These are phyloP conservation scores for Dunaliella sp. DNA, from an alignment of 139 green algal genomes.

Conservation along the genomic window DNA sequence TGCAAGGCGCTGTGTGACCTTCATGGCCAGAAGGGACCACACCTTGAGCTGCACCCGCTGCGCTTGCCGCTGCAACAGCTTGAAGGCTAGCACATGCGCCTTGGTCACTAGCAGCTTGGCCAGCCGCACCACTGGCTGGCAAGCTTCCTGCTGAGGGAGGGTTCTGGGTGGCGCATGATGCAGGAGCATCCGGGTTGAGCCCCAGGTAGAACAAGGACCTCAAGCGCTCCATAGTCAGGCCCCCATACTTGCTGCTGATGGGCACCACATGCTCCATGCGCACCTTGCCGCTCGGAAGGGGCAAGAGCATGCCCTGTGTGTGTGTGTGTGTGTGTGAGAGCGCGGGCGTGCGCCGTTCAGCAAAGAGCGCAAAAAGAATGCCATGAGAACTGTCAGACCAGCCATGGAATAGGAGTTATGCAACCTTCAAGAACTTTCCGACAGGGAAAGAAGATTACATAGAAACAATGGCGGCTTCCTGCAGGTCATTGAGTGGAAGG, in stretches of 20 bases:
- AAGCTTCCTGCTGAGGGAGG: neutral
- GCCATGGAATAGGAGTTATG: too few relatives aligned
- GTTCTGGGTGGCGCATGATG: neutral
- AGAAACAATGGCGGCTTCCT: too few relatives aligned
- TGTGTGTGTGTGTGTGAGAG: neutral
- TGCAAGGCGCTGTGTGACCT: too few relatives aligned
- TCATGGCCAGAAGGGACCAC: neutral
- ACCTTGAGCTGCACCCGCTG: neutral
- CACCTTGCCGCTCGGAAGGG: neutral
- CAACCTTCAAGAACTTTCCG: too few relatives aligned
- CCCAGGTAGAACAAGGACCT: conserved; percentile 21
- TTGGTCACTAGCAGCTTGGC: neutral
- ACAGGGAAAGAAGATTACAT: too few relatives aligned
- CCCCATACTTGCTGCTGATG: conserved; percentile 33
- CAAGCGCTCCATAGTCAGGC: conserved; percentile 22
- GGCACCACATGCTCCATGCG: conserved; percentile 27
- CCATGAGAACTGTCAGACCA: too few relatives aligned
- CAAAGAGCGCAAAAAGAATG: neutral
- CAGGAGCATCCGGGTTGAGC: conserved; percentile 1
- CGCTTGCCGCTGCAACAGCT: neutral
- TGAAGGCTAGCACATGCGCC: neutral
- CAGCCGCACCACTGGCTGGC: too few relatives aligned
- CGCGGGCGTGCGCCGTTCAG: too few relatives aligned
- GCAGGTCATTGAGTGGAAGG: too few relatives aligned
- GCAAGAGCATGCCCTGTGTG: neutral